phyloP scores from a whole-genome alignment of 495 filamentous ascomycete species.

The Penicillium ucsense region DNA sequence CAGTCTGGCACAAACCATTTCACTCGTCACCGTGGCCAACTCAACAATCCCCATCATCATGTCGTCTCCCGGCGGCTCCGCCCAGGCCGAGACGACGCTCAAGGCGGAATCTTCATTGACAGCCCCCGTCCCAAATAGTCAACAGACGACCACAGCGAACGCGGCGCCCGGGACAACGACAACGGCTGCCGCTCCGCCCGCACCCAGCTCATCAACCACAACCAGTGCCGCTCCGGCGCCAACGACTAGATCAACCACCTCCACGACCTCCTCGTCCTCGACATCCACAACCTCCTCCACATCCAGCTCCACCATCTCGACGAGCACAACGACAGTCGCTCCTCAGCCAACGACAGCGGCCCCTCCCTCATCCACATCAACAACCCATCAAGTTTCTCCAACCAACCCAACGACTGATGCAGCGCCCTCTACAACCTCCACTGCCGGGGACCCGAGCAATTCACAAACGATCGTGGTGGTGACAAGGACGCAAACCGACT shows the following conservation, averaged over 20 bases:
- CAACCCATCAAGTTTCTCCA: background rate
- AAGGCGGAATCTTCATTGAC: background rate
- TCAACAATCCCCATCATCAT: background rate
- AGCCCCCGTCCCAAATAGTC: too few relatives aligned
- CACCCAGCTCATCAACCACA: too few relatives aligned
- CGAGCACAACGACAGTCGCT: slow-evolving; percentile 7
- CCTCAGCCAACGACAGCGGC: slow-evolving; percentile 7
- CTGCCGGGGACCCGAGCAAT: background rate
- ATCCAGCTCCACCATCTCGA: slow-evolving; percentile 4
- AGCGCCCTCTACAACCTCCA: slow-evolving; percentile 5
- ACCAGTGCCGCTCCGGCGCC: background rate
- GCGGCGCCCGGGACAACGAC: too few relatives aligned
- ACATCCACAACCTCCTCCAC: slow-evolving; percentile 8
- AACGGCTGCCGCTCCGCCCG: too few relatives aligned
- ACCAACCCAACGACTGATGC: slow-evolving; percentile 13
- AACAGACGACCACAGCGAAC: too few relatives aligned
- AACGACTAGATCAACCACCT: background rate
- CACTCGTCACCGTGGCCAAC: background rate
- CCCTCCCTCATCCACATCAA: slow-evolving; percentile 16
- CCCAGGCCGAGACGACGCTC: background rate
- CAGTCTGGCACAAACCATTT: background rate
- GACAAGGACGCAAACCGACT: background rate
- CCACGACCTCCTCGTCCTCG: slow-evolving; percentile 15
- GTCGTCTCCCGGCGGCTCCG: background rate
- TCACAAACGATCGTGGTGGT: background rate